Percentiles rank a stretch among this genome's conserved stretches.
Evolutionary conservation across 1,284 basidiomycete genomes (phyloP).

Genomic region (Naganishia cerealis): DNA sequence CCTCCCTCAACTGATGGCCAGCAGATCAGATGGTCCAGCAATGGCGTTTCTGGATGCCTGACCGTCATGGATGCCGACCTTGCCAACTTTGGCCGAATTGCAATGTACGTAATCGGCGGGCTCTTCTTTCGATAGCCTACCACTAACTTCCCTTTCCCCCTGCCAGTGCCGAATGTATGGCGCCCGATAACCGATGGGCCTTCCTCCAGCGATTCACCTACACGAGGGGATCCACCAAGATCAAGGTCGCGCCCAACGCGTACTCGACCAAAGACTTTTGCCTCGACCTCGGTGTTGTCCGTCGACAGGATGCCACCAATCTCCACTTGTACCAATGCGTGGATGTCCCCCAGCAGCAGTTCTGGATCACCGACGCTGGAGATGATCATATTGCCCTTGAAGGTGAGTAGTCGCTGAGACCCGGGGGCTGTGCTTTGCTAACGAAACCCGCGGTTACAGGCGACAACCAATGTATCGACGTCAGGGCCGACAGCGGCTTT

Average conservation of each 20-base stretch:
- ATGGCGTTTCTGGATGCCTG: conserved; percentile 20
- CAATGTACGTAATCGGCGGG: conserved; percentile 6
- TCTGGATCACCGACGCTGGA: conserved; percentile 24
- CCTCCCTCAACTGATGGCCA: background rate
- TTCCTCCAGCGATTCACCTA: conserved; percentile 23
- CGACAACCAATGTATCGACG: conserved; percentile 29
- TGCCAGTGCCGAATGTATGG: conserved; percentile 22
- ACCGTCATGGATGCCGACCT: conserved; percentile 23
- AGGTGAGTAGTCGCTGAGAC: background rate
- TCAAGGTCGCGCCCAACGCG: conserved; percentile 26
- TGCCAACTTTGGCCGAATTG: conserved; percentile 24
- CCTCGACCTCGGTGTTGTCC: conserved; percentile 25
- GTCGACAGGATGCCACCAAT: conserved; percentile 26
- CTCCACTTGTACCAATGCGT: conserved; percentile 27
- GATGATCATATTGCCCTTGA: conserved; percentile 29
- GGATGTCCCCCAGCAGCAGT: conserved; percentile 25
- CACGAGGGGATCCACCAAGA: conserved; percentile 25
- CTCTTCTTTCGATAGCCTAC: background rate
- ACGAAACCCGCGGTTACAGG: background rate
- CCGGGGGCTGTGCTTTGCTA: background rate
- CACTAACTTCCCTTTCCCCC: background rate
- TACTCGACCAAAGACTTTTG: conserved; percentile 14
- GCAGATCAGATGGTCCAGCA: conserved; percentile 19
- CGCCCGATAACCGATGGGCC: conserved; percentile 8
- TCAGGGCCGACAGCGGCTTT: conserved; percentile 13